Percentiles rank a stretch among this genome's conserved stretches.
These are phyloP conservation scores for Ophiostoma montium DNA, from an alignment of 2,329 filamentous ascomycete genomes.

Conservation along the genomic window DNA sequence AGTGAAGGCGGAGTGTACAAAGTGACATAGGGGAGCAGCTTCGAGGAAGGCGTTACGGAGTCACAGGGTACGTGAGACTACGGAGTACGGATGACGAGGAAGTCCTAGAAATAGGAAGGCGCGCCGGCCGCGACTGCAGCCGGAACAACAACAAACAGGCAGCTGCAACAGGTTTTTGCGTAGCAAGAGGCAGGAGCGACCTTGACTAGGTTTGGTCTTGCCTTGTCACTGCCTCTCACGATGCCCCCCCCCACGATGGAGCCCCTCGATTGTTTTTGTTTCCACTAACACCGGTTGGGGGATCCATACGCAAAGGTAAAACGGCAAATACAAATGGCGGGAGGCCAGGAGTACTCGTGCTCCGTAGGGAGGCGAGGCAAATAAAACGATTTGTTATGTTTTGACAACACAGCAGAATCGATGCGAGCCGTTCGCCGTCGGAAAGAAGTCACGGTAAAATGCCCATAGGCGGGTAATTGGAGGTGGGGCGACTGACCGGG, in stretches of 20 bases:
- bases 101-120: too few relatives aligned
- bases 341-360: not conserved
- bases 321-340: too few relatives aligned
- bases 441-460: constrained; percentile 11
- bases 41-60: not conserved
- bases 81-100: not conserved
- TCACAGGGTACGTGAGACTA: not conserved
- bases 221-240: not conserved
- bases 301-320: not conserved
- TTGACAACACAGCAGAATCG: not conserved
- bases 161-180: not conserved
- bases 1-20: constrained; percentile 1
- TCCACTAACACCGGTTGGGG: constrained; percentile 7
- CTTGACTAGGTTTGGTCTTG: not conserved
- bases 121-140: not conserved
- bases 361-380: not conserved
- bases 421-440: constrained; percentile 1
- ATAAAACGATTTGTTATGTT: not conserved
- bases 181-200: constrained; percentile 8
- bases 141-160: not conserved
- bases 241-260: not conserved
- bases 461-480: constrained; percentile 8
- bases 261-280: constrained; percentile 4
- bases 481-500: constrained; percentile 10
- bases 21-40: not conserved